Base-by-base conservation (phyloP, 2,329 filamentous ascomycete genomes). In the Metarhizium humberi region DNA sequence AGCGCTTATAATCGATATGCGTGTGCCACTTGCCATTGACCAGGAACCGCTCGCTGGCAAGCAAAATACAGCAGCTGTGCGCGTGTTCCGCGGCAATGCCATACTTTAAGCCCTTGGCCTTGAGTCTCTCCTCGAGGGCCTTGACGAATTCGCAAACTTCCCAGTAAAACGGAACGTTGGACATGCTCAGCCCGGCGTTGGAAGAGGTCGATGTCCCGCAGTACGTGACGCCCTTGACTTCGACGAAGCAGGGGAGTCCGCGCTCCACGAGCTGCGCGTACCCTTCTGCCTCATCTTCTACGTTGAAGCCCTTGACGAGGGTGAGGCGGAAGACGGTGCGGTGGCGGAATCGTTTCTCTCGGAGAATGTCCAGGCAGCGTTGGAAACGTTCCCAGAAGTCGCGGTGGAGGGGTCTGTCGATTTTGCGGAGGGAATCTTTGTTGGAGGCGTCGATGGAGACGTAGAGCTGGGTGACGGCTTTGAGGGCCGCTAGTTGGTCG, bases 301-400 rank as follows among this genome's bases (percentile, higher is more conserved):
- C 84, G 68, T 99, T 97, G 80, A 99, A 97, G 3, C 92, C 92
- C 74, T 97, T 97, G 67, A 97, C 94, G 2, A 99, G 84, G 0
- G 92, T 97, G 3, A 97, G 80, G 2, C 94, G 85, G 77, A 95
- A 97, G 4, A 97, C 94, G 6, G 94, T 97, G 54, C 92, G 86
- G 68, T 96, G 92, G 54, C 85, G 80, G 75, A 89, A 87, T 45
- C 92, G 83, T 71, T 89, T 88, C 69, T 88, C 87, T 16, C 88
- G 83, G 25, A 97, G 75, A 59, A 99, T 96, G 57, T 95, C 90
- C 38, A 97, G 80, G 66, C 94, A 97, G 36, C 87, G 80, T 67
- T 89, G 85, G 79, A 97, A 96, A 5, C 94, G 85, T 73, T 96
- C 92, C 94, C 92, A 97, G 73, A 95, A 99, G 72, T 97, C 92